These are phyloP conservation scores for Eucalyptus curtisii DNA, from an alignment of 345 rosid genomes.

Conservation along the genomic window DNA sequence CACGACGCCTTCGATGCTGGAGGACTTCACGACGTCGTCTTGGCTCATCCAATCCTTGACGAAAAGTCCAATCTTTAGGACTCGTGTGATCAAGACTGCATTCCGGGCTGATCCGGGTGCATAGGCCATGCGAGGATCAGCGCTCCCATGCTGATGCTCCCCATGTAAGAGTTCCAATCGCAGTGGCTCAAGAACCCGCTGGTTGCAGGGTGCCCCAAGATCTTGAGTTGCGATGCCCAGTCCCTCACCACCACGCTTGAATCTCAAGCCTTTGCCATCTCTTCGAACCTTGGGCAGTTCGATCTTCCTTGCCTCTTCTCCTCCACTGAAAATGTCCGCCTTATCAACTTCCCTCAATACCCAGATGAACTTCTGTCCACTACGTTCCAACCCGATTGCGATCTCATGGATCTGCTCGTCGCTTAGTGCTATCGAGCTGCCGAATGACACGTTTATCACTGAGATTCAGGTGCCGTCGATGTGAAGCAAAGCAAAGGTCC, in stretches of 20 bases:
- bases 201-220: conserved; percentile 24
- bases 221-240: conserved; percentile 59
- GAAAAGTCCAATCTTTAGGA: conserved; percentile 20
- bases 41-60: conserved; percentile 17
- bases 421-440: no score
- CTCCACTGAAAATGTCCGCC: conserved; percentile 20
- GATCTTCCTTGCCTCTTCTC: background rate
- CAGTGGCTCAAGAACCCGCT: conserved; percentile 57
- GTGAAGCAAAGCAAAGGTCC: background rate
- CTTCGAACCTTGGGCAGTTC: conserved; percentile 32
- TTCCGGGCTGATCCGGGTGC: conserved; percentile 60
- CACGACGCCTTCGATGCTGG: no score
- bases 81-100: conserved; percentile 16
- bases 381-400: no score
- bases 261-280: conserved; percentile 9
- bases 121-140: conserved; percentile 53
- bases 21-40: background rate
- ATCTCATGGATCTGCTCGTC: no score
- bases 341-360: no score
- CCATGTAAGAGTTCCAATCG: conserved; percentile 72
- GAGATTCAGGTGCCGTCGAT: no score
- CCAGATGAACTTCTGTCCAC: no score
- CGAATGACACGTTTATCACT: no score
- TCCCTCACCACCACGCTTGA: conserved; percentile 32
- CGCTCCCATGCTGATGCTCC: conserved; percentile 51